These are phyloP conservation scores for Protomyces lactucae-debilis DNA, from an alignment of 1,139 yeast species.

Conservation along the genomic window DNA sequence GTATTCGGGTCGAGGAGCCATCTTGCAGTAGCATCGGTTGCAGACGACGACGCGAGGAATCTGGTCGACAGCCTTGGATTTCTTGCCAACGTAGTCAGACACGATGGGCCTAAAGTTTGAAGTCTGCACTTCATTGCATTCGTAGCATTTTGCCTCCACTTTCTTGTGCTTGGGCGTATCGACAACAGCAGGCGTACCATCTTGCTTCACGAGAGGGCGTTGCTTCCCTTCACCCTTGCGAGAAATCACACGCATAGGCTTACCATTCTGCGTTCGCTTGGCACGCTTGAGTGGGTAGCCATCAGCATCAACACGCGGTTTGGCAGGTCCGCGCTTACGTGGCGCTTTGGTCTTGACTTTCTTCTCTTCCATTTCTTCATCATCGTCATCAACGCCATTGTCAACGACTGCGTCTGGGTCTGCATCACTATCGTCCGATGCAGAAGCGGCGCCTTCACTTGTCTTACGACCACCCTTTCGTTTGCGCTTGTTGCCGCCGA, in stretches of 20 bases:
- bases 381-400: neutral
- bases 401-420: neutral
- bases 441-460: neutral
- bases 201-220: neutral
- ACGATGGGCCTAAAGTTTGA: slow-evolving; percentile 24
- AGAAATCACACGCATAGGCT: neutral
- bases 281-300: slow-evolving; percentile 1
- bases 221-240: neutral
- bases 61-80: slow-evolving; percentile 12
- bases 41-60: slow-evolving; percentile 19
- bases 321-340: neutral
- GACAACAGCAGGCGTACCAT: neutral
- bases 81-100: slow-evolving; percentile 23
- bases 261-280: neutral
- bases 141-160: slow-evolving; percentile 9
- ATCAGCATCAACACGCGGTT: neutral
- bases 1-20: slow-evolving; percentile 23
- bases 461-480: neutral
- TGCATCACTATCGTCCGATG: neutral
- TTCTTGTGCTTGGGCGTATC: slow-evolving; percentile 15
- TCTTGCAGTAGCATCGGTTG: slow-evolving; percentile 23
- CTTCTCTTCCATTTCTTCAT: neutral
- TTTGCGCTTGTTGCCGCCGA: neutral
- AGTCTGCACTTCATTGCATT: slow-evolving; percentile 18
- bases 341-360: neutral